Conservation (phyloP, 1,284 basidiomycete genomes). For the Psilocybe mexicana region DNA sequence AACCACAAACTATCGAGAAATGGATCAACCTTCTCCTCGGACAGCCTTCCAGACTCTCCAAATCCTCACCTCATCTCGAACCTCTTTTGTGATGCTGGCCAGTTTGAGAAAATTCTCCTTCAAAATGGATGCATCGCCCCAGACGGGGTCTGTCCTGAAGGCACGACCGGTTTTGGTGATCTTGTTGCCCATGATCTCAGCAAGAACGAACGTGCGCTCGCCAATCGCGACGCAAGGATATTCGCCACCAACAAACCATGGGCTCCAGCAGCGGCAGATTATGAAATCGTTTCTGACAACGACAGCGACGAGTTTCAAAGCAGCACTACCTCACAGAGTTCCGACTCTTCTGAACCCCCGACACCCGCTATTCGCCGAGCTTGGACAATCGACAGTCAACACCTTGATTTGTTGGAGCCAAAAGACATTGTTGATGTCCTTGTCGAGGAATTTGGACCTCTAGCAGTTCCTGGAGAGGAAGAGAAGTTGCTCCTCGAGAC, state of each 20-base stretch:
- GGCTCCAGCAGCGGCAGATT: slow-evolving; percentile 20
- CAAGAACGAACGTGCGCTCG: slow-evolving; percentile 33
- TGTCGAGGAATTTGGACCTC: slow-evolving; percentile 47
- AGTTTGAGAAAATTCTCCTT: slow-evolving; percentile 37
- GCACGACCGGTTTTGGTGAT: slow-evolving; percentile 36
- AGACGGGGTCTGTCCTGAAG: slow-evolving; percentile 13
- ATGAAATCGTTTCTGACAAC: slow-evolving; percentile 18
- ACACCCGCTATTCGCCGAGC: slow-evolving; percentile 19
- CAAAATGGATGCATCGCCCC: slow-evolving; percentile 26
- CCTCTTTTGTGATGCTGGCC: slow-evolving; percentile 39
- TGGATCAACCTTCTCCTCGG: background rate
- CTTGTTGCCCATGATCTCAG: slow-evolving; percentile 42
- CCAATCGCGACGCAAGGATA: slow-evolving; percentile 38
- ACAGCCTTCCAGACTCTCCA: background rate
- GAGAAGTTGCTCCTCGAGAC: slow-evolving; percentile 56
- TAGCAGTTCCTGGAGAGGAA: slow-evolving; percentile 43
- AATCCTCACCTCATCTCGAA: slow-evolving; percentile 25
- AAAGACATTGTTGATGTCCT: slow-evolving; percentile 42
- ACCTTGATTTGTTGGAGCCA: slow-evolving; percentile 23
- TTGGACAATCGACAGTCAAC: slow-evolving; percentile 22
- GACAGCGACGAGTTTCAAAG: slow-evolving; percentile 13
- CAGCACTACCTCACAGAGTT: background rate
- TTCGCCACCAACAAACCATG: slow-evolving; percentile 35
- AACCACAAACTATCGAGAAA: background rate
- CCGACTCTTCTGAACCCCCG: slow-evolving; percentile 2